phyloP scores from a whole-genome alignment of 2,329 filamentous ascomycete genomes.

The Botrytis hyacinthi region DNA sequence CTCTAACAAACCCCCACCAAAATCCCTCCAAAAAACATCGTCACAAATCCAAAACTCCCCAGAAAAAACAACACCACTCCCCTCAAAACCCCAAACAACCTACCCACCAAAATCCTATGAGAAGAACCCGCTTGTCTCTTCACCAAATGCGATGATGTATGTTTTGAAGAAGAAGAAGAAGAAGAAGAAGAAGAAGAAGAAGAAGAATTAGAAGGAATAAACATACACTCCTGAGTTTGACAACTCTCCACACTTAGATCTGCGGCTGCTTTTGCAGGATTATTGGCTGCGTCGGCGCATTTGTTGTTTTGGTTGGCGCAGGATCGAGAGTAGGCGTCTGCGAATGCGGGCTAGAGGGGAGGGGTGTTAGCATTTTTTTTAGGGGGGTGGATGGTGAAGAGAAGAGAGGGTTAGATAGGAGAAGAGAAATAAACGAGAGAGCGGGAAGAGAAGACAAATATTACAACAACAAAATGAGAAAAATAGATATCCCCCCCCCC shows the following conservation, averaged over 20 bases:
- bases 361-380: background rate
- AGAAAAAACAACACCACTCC: background rate
- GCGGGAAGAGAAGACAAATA: background rate
- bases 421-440: background rate
- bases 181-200: background rate
- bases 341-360: background rate
- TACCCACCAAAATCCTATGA: background rate
- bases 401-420: too few species aligned
- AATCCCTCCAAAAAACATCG: background rate
- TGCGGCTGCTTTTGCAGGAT: background rate
- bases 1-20: background rate
- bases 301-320: slow-evolving; percentile 10
- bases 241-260: background rate
- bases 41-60: background rate
- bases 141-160: background rate
- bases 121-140: background rate
- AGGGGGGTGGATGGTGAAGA: background rate
- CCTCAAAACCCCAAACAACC: background rate
- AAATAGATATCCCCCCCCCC: background rate
- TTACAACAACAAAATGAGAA: background rate
- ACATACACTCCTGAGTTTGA: slow-evolving; percentile 15
- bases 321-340: background rate
- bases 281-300: slow-evolving; percentile 1
- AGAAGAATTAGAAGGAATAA: background rate
- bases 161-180: background rate